Evolutionary conservation across 345 rosid species (phyloP).

Genomic region (Euphorbia pulcherrima): DNA sequence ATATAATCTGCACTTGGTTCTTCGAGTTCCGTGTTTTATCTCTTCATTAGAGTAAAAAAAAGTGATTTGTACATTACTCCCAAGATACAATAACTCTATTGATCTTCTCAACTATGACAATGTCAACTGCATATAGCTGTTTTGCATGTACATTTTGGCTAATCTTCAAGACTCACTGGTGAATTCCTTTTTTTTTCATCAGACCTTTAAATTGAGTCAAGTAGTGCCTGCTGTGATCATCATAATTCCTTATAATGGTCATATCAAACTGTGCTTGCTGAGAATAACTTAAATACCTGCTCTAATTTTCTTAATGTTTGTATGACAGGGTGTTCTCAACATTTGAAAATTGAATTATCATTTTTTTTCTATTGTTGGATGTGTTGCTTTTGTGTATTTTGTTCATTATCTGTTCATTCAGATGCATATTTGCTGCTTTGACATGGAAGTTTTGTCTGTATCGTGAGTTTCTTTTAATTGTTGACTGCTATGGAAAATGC

Average conservation of each 20-base stretch:
- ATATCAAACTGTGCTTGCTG: neutral
- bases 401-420: neutral
- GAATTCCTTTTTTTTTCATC: neutral
- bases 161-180: slow-evolving; percentile 1
- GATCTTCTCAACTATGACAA: neutral
- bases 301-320: neutral
- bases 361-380: neutral
- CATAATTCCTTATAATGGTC: neutral
- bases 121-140: neutral
- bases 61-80: neutral
- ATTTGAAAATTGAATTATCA: neutral
- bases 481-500: neutral
- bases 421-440: neutral
- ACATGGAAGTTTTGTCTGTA: slow-evolving; percentile 1
- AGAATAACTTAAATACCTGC: neutral
- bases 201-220: neutral
- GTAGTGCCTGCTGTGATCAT: neutral
- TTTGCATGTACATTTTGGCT: neutral
- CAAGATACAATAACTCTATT: neutral
- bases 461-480: slow-evolving; percentile 1
- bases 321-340: neutral
- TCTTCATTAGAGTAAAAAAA: neutral
- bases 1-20: neutral
- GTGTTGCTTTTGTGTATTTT: neutral
- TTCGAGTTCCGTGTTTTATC: neutral